Conservation (phyloP, 768 basidiomycete genomes). For the Calocera cornea region DNA sequence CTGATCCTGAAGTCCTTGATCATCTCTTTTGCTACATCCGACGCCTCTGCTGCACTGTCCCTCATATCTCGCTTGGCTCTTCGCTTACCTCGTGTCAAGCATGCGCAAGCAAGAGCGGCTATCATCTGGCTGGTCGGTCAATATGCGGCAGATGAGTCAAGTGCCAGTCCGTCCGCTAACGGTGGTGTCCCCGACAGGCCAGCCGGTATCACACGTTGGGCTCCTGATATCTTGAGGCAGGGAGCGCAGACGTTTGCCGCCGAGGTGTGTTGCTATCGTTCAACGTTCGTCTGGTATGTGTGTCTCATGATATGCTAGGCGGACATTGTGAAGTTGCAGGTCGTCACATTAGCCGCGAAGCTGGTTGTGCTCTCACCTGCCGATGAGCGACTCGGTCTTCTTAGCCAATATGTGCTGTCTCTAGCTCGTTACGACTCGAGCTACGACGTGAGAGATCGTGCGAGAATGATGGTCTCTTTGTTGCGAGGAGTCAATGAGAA, state of each 20-base stretch:
- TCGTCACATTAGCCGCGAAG: slow-evolving; percentile 76
- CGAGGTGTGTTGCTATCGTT: slow-evolving; percentile 39
- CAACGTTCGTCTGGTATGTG: neutral
- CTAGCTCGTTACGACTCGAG: slow-evolving; percentile 78
- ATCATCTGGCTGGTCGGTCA: slow-evolving; percentile 91
- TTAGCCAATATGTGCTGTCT: slow-evolving; percentile 61
- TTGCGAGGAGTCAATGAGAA: slow-evolving; percentile 37
- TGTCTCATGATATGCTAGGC: slow-evolving; percentile 30
- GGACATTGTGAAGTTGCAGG: slow-evolving; percentile 63
- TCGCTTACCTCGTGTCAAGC: slow-evolving; percentile 63
- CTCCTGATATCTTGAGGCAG: slow-evolving; percentile 79
- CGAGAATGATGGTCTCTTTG: slow-evolving; percentile 61
- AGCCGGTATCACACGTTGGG: slow-evolving; percentile 59
- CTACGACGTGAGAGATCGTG: slow-evolving; percentile 85
- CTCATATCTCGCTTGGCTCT: slow-evolving; percentile 72
- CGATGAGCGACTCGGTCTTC: slow-evolving; percentile 31
- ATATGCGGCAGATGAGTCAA: slow-evolving; percentile 36
- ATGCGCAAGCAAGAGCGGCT: slow-evolving; percentile 70
- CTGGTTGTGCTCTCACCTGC: slow-evolving; percentile 54
- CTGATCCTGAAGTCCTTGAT: slow-evolving; percentile 68
- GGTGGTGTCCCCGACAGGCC: slow-evolving; percentile 16
- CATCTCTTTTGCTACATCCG: slow-evolving; percentile 26
- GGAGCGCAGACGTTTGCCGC: slow-evolving; percentile 53
- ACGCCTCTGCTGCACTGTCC: slow-evolving; percentile 30
- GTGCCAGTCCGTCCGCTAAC: slow-evolving; percentile 22